Percentiles rank a stretch among this genome's conserved stretches.
phyloP scores from a whole-genome alignment of 2,329 filamentous ascomycete genomes.

The Cadophora malorum region DNA sequence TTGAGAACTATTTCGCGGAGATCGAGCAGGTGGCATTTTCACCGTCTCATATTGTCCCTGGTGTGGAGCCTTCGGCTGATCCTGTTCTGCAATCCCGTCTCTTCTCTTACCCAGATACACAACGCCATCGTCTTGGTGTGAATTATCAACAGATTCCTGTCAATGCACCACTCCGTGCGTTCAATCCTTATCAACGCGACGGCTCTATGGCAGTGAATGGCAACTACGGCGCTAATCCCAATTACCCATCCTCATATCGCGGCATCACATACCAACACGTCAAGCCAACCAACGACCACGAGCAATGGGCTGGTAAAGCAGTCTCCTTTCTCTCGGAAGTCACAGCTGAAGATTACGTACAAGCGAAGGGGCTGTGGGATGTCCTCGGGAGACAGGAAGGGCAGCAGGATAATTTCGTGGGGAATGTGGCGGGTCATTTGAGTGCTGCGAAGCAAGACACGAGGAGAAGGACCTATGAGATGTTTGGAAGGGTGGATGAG shows the following conservation, averaged over 20 bases:
- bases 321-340: constrained; percentile 52
- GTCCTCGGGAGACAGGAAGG: constrained; percentile 62
- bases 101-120: constrained; percentile 72
- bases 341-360: constrained; percentile 46
- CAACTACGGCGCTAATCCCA: constrained; percentile 58
- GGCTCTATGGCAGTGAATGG: constrained; percentile 44
- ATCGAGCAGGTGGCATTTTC: constrained; percentile 74
- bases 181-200: constrained; percentile 49
- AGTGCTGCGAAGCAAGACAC: constrained; percentile 64
- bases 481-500: constrained; percentile 66
- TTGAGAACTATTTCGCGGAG: constrained; percentile 65
- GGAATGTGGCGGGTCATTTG: constrained; percentile 68
- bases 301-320: constrained; percentile 51
- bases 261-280: constrained; percentile 46
- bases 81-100: constrained; percentile 71
- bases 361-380: constrained; percentile 64
- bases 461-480: constrained; percentile 67
- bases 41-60: constrained; percentile 68
- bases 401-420: constrained; percentile 61
- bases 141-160: constrained; percentile 64
- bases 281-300: constrained; percentile 48
- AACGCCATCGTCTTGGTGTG: constrained; percentile 60
- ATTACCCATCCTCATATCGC: constrained; percentile 49
- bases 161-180: constrained; percentile 44
- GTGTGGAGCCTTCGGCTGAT: constrained; percentile 71